A percentile compares a stretch with the other conserved stretches of the same genome.
These are phyloP conservation scores for Pseudogymnoascus sp. DNA, from an alignment of 2,329 filamentous ascomycete species.

Conservation along the genomic window DNA sequence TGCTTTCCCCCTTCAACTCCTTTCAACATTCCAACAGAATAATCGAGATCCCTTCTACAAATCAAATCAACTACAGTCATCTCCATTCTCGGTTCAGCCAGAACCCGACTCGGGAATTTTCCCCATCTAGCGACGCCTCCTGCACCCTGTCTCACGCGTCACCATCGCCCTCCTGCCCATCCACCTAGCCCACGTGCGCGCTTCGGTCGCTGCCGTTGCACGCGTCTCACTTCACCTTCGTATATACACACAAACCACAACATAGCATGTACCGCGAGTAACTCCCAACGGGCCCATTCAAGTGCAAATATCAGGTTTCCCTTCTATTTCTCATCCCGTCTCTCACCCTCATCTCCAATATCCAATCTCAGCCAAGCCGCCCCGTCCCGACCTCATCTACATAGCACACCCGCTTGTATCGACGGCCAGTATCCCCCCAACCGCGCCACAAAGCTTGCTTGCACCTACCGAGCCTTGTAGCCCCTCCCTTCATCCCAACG, in stretches of 20 bases:
- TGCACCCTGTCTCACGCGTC: neutral
- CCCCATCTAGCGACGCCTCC: neutral
- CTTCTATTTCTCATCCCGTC: neutral
- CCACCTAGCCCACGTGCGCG: constrained; percentile 1
- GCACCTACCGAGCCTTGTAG: neutral
- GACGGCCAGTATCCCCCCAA: neutral
- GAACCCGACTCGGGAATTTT: neutral
- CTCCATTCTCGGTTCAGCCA: neutral
- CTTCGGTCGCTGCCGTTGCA: neutral
- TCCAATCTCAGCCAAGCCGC: neutral
- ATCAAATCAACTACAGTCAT: neutral
- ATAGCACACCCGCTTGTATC: constrained; percentile 3
- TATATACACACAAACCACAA: neutral
- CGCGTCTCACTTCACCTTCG: neutral
- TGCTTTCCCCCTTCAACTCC: too few relatives aligned
- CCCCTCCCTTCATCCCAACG: neutral
- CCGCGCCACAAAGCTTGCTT: constrained; percentile 6
- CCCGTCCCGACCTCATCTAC: neutral
- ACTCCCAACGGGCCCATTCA: neutral
- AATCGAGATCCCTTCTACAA: neutral
- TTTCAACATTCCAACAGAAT: neutral
- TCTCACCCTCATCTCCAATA: neutral
- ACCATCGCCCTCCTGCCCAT: neutral
- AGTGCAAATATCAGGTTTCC: neutral
- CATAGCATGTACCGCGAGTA: neutral